Base-by-base conservation (phyloP, 352 stramenopile species). In the Phytophthora parvispora region DNA sequence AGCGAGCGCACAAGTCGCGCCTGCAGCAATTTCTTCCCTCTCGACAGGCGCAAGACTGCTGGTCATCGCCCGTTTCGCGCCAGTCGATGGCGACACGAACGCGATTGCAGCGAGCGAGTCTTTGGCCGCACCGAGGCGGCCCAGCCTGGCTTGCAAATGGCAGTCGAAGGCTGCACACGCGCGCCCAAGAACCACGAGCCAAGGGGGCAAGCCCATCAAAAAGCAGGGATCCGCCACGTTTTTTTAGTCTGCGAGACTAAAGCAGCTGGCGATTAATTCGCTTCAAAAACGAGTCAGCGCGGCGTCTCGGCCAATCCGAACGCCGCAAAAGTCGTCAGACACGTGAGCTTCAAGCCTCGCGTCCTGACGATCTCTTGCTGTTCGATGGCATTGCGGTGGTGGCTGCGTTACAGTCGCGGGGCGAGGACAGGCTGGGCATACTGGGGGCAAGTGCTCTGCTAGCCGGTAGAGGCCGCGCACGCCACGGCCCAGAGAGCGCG, bases 391-490 rank as follows among this genome's bases (percentile, higher is more conserved):
- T 68, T 72, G 45, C 54, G 54, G 63, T 62, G 60, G 60, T 70
- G 63, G 47, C 49, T n/a, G 31, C 28, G 18, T n/a, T n/a, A n/a
- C n/a, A 43, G 43, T 47, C 18, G 48, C 25, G 16, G 18, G 29
- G 22, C 54, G 34, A 69, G 69, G 63, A 76, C 53, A 69, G 58
- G 60, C 60, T 29, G 47, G 47, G 34, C 52, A 73, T 76, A 76
- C 43, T 69, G 57, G 27, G 31, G 2, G 32, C 63, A 45, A 73
- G 57, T 63, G 25, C 42, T 47, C 59, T 27, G 43, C 27, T 42
- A 31, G 28, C 27, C 22, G 45, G 62, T 68, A 72, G 38, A 68
- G 56, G 36, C 45, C 16, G 15, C 49, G 60, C 60, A 49, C 58
- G 40, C 40, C 72, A 63, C 72, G 68, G n/a, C n/a, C n/a, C n/a